Evolutionary conservation across 768 basidiomycete genomes (phyloP).

Genomic region (Cyclocybe aegerita): DNA sequence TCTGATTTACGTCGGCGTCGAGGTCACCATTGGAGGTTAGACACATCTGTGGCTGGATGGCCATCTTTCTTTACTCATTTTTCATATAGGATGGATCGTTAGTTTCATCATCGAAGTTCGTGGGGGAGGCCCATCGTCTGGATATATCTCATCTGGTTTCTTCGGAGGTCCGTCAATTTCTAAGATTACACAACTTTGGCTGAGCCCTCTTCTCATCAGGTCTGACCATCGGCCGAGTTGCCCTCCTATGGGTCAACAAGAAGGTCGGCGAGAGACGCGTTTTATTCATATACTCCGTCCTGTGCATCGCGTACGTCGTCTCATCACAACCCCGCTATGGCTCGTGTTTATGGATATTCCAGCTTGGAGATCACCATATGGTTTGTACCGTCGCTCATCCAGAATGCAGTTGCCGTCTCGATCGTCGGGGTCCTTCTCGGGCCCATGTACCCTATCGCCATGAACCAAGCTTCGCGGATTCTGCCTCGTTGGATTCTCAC

Average conservation of each 20-base stretch:
- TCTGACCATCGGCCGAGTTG: conserved; percentile 50
- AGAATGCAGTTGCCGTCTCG: conserved; percentile 56
- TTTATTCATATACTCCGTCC: conserved; percentile 45
- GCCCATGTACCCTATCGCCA: conserved; percentile 47
- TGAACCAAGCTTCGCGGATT: background rate
- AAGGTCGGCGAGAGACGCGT: conserved; percentile 54
- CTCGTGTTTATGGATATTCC: background rate
- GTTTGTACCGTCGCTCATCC: conserved; percentile 62
- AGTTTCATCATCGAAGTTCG: conserved; percentile 28
- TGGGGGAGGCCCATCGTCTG: conserved; percentile 23
- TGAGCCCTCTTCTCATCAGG: conserved; percentile 37
- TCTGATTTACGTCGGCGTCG: conserved; percentile 65
- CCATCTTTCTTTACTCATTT: background rate
- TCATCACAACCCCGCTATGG: background rate
- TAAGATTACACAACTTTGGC: background rate
- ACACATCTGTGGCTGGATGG: background rate
- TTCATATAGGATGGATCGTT: conserved; percentile 60
- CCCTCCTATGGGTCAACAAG: conserved; percentile 51
- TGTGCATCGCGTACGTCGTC: conserved; percentile 41
- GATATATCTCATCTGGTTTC: conserved; percentile 51
- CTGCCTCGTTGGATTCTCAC: conserved; percentile 29
- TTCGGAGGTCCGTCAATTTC: background rate
- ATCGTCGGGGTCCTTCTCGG: conserved; percentile 65
- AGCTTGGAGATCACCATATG: conserved; percentile 65
- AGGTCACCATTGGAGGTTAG: conserved; percentile 53